These are phyloP conservation scores for Coniosporium apollinis DNA, from an alignment of 495 filamentous ascomycete species.

Conservation along the genomic window DNA sequence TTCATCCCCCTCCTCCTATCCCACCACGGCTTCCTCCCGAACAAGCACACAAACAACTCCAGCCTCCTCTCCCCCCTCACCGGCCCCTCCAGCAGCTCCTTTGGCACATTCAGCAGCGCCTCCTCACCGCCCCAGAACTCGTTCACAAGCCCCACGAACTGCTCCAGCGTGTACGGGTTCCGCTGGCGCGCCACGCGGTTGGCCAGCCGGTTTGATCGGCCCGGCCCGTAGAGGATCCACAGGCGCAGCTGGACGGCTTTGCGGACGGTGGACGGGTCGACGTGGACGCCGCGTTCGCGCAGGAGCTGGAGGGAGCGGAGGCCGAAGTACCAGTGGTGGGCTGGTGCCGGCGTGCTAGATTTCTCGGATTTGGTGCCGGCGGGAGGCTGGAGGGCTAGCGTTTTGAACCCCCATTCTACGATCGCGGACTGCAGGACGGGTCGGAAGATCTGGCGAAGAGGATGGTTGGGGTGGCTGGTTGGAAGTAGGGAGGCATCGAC, in stretches of 20 bases:
- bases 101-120: constrained; percentile 9
- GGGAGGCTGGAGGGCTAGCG: constrained; percentile 12
- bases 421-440: constrained; percentile 32
- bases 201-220: constrained; percentile 14
- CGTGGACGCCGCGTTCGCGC: constrained; percentile 27
- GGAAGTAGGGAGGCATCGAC: constrained; percentile 4
- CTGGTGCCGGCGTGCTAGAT: too few species aligned
- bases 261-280: constrained; percentile 23
- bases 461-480: constrained; percentile 11
- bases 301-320: constrained; percentile 34
- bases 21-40: too few species aligned
- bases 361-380: constrained; percentile 12
- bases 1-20: too few species aligned
- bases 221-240: constrained; percentile 30
- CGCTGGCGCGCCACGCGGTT: constrained; percentile 13
- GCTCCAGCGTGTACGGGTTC: constrained; percentile 6
- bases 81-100: constrained; percentile 1
- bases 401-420: constrained; percentile 42
- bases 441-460: constrained; percentile 30
- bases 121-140: constrained; percentile 11
- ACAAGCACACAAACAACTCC: too few species aligned
- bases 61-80: too few species aligned
- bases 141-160: constrained; percentile 15
- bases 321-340: constrained; percentile 35
- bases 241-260: constrained; percentile 33